Evolutionary conservation across 805 yeast species (phyloP), one percentile per base, ranked within the genome.

Genomic region (Naumovozyma dairenensis): DNA sequence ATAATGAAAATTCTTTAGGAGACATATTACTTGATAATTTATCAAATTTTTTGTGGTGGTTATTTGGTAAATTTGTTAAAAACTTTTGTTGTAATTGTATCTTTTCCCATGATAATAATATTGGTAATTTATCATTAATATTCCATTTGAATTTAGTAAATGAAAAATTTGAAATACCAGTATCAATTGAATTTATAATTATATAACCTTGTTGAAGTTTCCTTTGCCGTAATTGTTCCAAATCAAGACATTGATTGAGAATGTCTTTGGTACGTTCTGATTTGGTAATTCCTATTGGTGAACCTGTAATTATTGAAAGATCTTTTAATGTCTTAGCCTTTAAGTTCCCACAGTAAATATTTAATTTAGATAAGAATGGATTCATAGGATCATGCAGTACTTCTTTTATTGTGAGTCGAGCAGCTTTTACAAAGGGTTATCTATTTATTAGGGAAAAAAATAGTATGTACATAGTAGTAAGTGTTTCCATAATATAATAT

Each of bases 101-200:
- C 39, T 63, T 63, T 18, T 48, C 37, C 65, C 66, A 60, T n/a
- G 52, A 57, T n/a, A 39, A 32, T 4, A 63, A 39, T 2, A 33
- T 25, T 1, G 63, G 60, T 1, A 44, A 37, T 8, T 36, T 30
- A 26, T 44, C 44, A 22, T 40, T 45, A 1, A 48, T 42, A 21
- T 44, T 37, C 40, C 55, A 42, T 21, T 50, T 45, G 12, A 61
- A 37, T 24, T 44, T 43, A 2, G 58, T 27, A 14, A 38, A 48
- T 1, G 66, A 57, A 35, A 63, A 61, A 42, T 63, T 63, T 2
- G 54, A 44, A 5, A 63, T 42, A 3, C 68, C 68, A 38, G 59
- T 49, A 36, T 63, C 68, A 7, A 63, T 53, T 0, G 66, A 54
- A 3, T 58, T 37, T 3, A 63, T 37, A 13, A 42, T 41, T 29